These are phyloP conservation scores for Candida sp. DNA, from an alignment of 1,139 yeast genomes.

Conservation along the genomic window DNA sequence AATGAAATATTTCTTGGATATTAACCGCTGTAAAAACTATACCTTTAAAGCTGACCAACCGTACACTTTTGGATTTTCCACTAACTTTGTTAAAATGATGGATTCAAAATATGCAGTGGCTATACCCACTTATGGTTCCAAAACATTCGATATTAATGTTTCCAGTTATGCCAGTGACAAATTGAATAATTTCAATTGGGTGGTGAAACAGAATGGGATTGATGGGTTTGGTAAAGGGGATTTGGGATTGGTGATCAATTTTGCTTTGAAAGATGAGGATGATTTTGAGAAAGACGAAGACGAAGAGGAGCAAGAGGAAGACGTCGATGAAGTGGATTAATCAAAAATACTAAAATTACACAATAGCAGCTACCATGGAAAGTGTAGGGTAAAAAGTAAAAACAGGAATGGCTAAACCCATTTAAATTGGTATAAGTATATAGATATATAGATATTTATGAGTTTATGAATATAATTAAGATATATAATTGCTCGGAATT, in stretches of 20 bases:
- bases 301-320: not conserved
- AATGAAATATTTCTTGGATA: conserved; percentile 29
- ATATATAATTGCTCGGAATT: too few species aligned
- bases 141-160: conserved; percentile 40
- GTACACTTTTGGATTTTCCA: conserved; percentile 37
- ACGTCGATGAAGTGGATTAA: not conserved
- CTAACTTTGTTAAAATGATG: conserved; percentile 36
- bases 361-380: too few species aligned
- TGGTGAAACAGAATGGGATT: conserved; percentile 34
- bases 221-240: conserved; percentile 36
- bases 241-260: conserved; percentile 37
- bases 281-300: conserved; percentile 1
- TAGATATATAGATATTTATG: too few species aligned
- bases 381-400: too few species aligned
- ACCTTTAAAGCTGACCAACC: conserved; percentile 19
- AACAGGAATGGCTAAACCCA: too few species aligned
- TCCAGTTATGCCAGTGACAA: conserved; percentile 38
- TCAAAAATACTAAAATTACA: too few species aligned
- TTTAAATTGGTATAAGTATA: too few species aligned
- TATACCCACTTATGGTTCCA: conserved; percentile 36
- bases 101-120: conserved; percentile 40
- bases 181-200: conserved; percentile 44
- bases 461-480: too few species aligned
- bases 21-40: conserved; percentile 28
- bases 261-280: conserved; percentile 34